Evolutionary conservation across 257 asterid genomes (phyloP), one percentile per base, ranked within the genome.

Genomic region (Rauvolfia tetraphylla): DNA sequence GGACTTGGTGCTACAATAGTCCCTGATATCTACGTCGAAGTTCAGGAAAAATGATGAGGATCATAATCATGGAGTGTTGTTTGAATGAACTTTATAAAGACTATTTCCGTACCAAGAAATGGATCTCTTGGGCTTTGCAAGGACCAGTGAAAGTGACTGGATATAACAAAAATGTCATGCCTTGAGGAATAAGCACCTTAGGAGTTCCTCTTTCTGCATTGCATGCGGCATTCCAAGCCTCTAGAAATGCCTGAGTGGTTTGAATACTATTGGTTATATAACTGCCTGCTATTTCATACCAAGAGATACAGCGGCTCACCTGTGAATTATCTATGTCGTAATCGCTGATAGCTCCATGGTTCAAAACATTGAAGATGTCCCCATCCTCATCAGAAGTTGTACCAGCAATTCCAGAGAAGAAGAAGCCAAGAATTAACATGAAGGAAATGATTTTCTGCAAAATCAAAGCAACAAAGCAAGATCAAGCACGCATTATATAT

Each of bases 161-260:
- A 39, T 82, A 27, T 3, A 92, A 83, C n/a, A 90, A 68, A 75
- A 88, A 92, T 46, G 77, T 81, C 69, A 34, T 56, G n/a, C 81
- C 56, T n/a, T 80, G 78, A 67, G 97, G 98, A 65, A 92, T 76
- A 15, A 83, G 54, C n/a, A 92, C 78, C 48, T 61, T 74, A 27
- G 96, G 78, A 76, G 69, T 70, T 70, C 73, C 82, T 29, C 66
- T 38, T 29, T 71, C 70, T 63, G 88, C 81, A 23, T 71, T 81
- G 75, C 98, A 92, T 31, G 93, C 93, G 67, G 78, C 90, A 77
- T 81, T 68, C 98, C 98, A 92, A 41, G 96, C 89, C 71, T 84
- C 80, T 58, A 87, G 38, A 80, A 90, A 90, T 48, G 96, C 96
- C 96, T 89, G 62, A 22, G 46, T 57, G 17, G 22, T 29, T 54